phyloP scores from a whole-genome alignment of 2,329 filamentous ascomycete species.

The Sarocladium strictum region DNA sequence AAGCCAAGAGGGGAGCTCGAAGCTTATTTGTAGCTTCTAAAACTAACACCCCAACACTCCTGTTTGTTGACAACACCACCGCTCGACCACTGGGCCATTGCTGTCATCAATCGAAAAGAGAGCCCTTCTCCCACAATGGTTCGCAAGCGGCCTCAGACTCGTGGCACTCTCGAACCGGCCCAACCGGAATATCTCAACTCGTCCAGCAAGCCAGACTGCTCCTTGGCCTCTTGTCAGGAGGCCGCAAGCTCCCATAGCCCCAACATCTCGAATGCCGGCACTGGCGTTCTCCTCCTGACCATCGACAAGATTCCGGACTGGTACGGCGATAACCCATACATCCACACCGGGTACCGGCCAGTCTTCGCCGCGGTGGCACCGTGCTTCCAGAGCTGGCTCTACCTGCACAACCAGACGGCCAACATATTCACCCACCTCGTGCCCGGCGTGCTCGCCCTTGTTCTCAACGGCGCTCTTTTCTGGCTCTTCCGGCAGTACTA shows the following conservation, averaged over 20 bases:
- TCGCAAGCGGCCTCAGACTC: neutral
- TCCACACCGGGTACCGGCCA: slow-evolving; percentile 36
- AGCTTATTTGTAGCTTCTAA: neutral
- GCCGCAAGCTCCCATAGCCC: neutral
- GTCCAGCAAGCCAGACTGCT: neutral
- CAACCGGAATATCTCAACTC: neutral
- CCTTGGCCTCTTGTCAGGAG: neutral
- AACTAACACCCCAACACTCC: neutral
- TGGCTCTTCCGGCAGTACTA: slow-evolving; percentile 22
- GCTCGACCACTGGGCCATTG: neutral
- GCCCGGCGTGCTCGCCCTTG: slow-evolving; percentile 29
- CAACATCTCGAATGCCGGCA: neutral
- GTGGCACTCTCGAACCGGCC: neutral
- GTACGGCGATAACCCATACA: slow-evolving; percentile 35
- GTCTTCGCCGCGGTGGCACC: slow-evolving; percentile 27
- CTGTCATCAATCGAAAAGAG: neutral
- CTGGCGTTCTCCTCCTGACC: slow-evolving; percentile 8
- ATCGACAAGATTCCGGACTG: slow-evolving; percentile 28
- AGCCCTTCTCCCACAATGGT: neutral
- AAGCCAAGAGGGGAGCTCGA: neutral
- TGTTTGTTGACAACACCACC: neutral
- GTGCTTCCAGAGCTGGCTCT: slow-evolving; percentile 33
- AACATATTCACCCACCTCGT: slow-evolving; percentile 34
- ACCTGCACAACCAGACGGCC: slow-evolving; percentile 29
- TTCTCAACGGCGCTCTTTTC: slow-evolving; percentile 20